Percentiles rank a stretch among this genome's conserved stretches.
phyloP scores from a whole-genome alignment of 352 stramenopile genomes.

The Phytophthora cactorum region DNA sequence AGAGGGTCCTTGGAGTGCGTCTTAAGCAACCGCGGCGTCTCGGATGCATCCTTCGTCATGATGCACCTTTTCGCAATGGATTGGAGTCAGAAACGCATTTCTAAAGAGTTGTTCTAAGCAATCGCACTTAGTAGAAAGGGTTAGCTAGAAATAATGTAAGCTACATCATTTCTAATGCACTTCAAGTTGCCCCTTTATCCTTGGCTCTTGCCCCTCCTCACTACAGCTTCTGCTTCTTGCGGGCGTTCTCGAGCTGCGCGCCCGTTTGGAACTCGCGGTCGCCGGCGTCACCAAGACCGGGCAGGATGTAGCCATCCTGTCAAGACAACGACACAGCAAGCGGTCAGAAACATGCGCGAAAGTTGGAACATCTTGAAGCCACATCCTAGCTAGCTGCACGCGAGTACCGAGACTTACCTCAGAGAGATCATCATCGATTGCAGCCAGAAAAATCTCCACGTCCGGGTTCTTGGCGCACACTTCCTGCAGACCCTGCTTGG shows the following conservation, averaged over 20 bases:
- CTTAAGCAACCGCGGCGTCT: constrained; percentile 63
- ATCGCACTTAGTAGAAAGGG: background rate
- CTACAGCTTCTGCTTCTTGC: constrained; percentile 74
- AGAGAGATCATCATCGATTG: constrained; percentile 77
- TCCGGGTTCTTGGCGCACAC: constrained; percentile 78
- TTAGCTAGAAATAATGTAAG: background rate
- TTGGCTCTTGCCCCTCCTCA: background rate
- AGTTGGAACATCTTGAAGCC: constrained; percentile 23
- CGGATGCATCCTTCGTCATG: constrained; percentile 25
- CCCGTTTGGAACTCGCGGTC: constrained; percentile 87
- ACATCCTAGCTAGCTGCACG: constrained; percentile 27
- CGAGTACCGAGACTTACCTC: constrained; percentile 48
- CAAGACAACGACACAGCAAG: constrained; percentile 15
- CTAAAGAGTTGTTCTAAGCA: background rate
- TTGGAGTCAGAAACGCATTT: background rate
- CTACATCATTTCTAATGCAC: constrained; percentile 7
- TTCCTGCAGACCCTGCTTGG: constrained; percentile 90
- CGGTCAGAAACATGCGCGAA: constrained; percentile 32
- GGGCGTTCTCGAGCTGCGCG: constrained; percentile 48
- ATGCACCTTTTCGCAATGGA: constrained; percentile 26
- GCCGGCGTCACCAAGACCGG: constrained; percentile 81
- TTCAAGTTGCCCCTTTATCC: constrained; percentile 8
- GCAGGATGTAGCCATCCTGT: constrained; percentile 83
- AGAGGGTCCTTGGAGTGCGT: constrained; percentile 84
- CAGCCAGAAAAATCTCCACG: constrained; percentile 79